phyloP scores from a whole-genome alignment of 176 grass and related monocot genomes.

The Poa annua region DNA sequence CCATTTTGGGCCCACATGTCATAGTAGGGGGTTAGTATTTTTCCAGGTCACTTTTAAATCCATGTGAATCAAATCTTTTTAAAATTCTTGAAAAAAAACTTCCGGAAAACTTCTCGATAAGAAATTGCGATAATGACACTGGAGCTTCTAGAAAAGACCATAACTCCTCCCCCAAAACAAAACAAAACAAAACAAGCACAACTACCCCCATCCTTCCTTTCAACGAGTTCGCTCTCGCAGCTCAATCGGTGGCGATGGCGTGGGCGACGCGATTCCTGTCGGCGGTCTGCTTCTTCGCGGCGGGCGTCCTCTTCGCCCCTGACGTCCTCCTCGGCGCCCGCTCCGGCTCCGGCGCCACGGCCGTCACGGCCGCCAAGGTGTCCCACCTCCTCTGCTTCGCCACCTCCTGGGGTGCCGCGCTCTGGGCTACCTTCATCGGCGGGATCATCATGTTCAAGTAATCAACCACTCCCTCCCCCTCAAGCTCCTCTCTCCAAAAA shows the following conservation, averaged over 20 bases:
- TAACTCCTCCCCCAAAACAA: neutral
- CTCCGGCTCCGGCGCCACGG: conserved; percentile 43
- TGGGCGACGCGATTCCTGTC: conserved; percentile 79
- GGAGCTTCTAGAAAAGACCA: neutral
- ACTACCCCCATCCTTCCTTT: neutral
- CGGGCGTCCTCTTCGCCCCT: conserved; percentile 81
- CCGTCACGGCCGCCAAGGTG: conserved; percentile 70
- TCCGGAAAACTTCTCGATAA: too few relatives aligned
- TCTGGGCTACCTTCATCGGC: conserved; percentile 99
- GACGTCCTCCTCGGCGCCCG: conserved; percentile 58
- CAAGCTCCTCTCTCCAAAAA: neutral
- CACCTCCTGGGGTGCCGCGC: conserved; percentile 79
- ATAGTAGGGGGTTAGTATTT: too few relatives aligned
- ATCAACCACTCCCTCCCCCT: neutral
- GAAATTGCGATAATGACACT: neutral
- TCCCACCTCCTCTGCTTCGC: conserved; percentile 91
- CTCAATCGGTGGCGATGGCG: conserved; percentile 53
- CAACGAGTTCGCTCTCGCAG: neutral
- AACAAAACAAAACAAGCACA: neutral
- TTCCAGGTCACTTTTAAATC: too few relatives aligned
- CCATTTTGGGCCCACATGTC: too few relatives aligned
- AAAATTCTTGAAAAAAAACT: too few relatives aligned
- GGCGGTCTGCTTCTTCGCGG: conserved; percentile 83
- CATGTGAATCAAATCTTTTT: too few relatives aligned
- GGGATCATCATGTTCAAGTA: conserved; percentile 99